Conservation (phyloP, 2,329 filamentous ascomycete species). For the Colletotrichum lupini region DNA sequence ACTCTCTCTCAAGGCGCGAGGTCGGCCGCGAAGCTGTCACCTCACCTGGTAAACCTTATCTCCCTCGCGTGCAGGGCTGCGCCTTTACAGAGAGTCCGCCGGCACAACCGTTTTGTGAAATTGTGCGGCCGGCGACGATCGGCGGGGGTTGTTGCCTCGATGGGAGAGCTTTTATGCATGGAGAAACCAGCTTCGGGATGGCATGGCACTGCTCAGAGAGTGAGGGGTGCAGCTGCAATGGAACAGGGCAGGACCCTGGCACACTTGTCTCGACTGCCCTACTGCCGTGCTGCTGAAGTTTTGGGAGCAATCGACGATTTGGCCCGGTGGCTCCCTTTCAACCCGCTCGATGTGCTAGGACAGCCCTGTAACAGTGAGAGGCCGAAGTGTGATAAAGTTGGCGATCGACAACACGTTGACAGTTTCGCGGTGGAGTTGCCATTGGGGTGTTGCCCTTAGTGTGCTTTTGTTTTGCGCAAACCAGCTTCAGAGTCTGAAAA, state of each 20-base stretch:
- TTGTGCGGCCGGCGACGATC: conserved; percentile 20
- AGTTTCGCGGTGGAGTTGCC: conserved; percentile 17
- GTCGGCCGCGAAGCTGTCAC: conserved; percentile 27
- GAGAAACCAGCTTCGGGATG: conserved; percentile 26
- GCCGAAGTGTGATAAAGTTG: conserved; percentile 27
- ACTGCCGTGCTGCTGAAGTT: conserved; percentile 18
- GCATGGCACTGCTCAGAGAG: conserved; percentile 23
- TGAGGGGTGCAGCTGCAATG: conserved; percentile 27
- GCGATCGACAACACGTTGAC: conserved; percentile 26
- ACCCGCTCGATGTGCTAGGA: conserved; percentile 18
- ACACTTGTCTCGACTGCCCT: conserved; percentile 28
- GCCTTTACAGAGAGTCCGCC: conserved; percentile 4
- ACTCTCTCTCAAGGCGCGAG: conserved; percentile 13
- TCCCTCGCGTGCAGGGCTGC: conserved; percentile 20
- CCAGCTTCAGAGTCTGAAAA: not conserved
- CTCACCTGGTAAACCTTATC: conserved; percentile 32
- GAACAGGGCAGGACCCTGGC: conserved; percentile 28
- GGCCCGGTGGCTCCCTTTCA: conserved; percentile 1
- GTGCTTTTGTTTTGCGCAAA: conserved; percentile 10
- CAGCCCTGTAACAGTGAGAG: conserved; percentile 3
- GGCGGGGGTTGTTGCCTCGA: conserved; percentile 2
- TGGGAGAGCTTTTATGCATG: conserved; percentile 29
- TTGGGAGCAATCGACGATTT: conserved; percentile 28
- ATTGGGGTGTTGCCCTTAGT: conserved; percentile 30
- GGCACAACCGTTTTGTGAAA: conserved; percentile 25